phyloP scores from a whole-genome alignment of 441 rosid genomes.

The Populus trichocarpa region DNA sequence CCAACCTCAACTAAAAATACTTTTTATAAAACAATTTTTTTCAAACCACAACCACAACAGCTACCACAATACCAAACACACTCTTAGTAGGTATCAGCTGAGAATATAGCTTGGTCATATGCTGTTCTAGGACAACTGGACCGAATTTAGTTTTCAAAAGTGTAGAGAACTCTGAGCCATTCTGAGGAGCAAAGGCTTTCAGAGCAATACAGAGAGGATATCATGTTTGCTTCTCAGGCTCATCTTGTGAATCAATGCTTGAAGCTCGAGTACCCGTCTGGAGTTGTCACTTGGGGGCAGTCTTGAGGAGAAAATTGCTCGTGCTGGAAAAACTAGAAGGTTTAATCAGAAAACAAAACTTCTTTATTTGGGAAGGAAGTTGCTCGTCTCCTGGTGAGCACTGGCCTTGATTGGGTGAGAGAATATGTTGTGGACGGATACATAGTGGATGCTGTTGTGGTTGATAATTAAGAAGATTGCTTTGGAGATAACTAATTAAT shows the following conservation, averaged over 20 bases:
- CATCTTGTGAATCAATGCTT: constrained; percentile 83
- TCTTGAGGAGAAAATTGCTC: constrained; percentile 64
- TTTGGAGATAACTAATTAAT: constrained; percentile 74
- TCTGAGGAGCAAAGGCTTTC: constrained; percentile 82
- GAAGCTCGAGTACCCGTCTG: constrained; percentile 68
- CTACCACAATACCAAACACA: too few species aligned
- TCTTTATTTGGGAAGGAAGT: constrained; percentile 91
- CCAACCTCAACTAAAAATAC: too few species aligned
- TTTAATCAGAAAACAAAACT: constrained; percentile 70
- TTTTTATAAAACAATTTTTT: too few species aligned
- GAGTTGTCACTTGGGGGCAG: constrained; percentile 46
- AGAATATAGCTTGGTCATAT: constrained; percentile 95
- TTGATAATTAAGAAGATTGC: constrained; percentile 84
- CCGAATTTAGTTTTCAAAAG: constrained; percentile 58
- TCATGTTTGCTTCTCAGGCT: constrained; percentile 90
- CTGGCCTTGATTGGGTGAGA: constrained; percentile 86
- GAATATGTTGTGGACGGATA: constrained; percentile 74
- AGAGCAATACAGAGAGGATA: constrained; percentile 81
- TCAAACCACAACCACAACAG: too few species aligned
- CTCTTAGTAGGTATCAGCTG: constrained; percentile 77
- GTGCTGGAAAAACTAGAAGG: constrained; percentile 75
- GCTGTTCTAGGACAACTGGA: constrained; percentile 82
- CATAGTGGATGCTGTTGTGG: constrained; percentile 73
- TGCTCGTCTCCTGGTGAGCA: constrained; percentile 73
- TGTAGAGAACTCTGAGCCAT: constrained; percentile 56